Evolutionary conservation across 2,329 filamentous ascomycete genomes (phyloP), one percentile per base, ranked within the genome.

Genomic region (Aspergillus eucalypticola): DNA sequence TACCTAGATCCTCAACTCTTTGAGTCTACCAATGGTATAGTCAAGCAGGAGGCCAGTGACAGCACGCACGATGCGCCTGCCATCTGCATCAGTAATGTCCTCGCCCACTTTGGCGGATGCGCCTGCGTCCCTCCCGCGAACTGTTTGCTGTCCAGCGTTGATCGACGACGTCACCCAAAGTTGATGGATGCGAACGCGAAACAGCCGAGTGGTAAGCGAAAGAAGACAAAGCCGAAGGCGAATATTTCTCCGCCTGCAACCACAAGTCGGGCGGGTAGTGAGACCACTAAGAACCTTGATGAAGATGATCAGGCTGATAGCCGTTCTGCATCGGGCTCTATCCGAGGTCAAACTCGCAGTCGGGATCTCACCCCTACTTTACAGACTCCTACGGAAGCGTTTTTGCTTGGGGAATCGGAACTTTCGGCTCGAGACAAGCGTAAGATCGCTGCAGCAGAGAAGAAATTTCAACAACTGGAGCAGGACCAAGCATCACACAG

Each of bases 381-480:
- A 10, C 81, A 82, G 64, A 82, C 79, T 7, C 73, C 78, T 27
- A 61, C 51, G 8, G 81, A 80, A 7, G 56, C 29, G 2, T 46
- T 60, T 59, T 60, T 65, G 0, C 66, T 81, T 44, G 71, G 76
- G 54, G 75, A 79, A 10, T 71, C 79, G 2, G 85, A 86, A 63
- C 77, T 88, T 62, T 88, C 86, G 2, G 85, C 84, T 62, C 81
- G 86, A 5, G 86, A 88, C 66, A 82, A 82, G 67, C 83, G 85
- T 60, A 88, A 88, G 72, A 79, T 88, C 50, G 84, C 85, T 56
- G 84, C 85, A 58, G 83, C 84, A 44, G 86, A 88, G 67, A 84
- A 84, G 64, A 82, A 87, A 60, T 88, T 88, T 63, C 82, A 85
- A 63, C 82, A 85, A 66, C 77, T 86, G 63, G 86, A 87, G 66